These are phyloP conservation scores for Candida manassasensis DNA, from an alignment of 805 yeast genomes.

Conservation along the genomic window DNA sequence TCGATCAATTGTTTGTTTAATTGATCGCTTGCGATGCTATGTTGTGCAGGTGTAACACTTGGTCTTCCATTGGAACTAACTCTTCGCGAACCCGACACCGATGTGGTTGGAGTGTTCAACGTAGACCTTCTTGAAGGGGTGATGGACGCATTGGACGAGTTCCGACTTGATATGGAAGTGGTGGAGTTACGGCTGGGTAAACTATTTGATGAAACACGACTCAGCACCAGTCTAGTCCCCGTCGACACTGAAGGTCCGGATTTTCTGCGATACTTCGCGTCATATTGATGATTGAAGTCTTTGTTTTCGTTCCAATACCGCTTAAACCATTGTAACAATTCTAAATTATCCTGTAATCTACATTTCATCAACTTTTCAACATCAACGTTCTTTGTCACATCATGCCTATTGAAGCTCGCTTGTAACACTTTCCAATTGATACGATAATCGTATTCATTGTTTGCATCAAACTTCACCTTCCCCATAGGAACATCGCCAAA, in stretches of 20 bases:
- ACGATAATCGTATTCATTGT: conserved; percentile 69
- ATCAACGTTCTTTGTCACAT: conserved; percentile 68
- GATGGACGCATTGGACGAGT: conserved; percentile 3
- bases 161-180: neutral
- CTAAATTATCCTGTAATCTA: conserved; percentile 88
- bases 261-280: conserved; percentile 44
- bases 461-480: conserved; percentile 68
- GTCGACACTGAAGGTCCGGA: neutral
- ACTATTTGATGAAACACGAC: too few species aligned
- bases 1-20: conserved; percentile 37
- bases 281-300: conserved; percentile 60
- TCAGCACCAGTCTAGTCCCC: neutral
- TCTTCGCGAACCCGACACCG: conserved; percentile 15
- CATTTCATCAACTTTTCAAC: conserved; percentile 82
- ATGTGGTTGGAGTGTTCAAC: conserved; percentile 7
- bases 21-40: neutral
- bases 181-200: neutral
- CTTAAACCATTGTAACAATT: conserved; percentile 89
- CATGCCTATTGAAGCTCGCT: conserved; percentile 66
- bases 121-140: conserved; percentile 9
- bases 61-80: conserved; percentile 12
- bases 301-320: conserved; percentile 74
- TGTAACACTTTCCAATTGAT: conserved; percentile 85
- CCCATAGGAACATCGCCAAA: conserved; percentile 78
- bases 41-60: conserved; percentile 7